A percentile compares a stretch with the other conserved stretches of the same genome.
phyloP scores from a whole-genome alignment of 352 stramenopile species.

The Phytophthora uliginosa region DNA sequence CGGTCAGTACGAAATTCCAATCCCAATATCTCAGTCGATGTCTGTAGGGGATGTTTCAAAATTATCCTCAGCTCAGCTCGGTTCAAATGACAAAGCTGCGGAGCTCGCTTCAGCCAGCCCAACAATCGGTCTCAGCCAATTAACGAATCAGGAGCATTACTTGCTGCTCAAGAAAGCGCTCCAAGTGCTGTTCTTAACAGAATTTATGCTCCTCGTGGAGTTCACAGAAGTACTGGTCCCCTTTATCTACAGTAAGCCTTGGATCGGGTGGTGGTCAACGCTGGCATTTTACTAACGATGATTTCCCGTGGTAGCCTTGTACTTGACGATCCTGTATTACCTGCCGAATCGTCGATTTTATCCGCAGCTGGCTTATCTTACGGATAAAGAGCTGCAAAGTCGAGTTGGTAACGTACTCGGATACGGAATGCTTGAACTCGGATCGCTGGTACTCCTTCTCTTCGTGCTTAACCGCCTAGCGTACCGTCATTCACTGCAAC shows the following conservation, averaged over 20 bases:
- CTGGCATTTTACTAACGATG: neutral
- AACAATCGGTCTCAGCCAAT: slow-evolving; percentile 2
- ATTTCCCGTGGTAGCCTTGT: slow-evolving; percentile 7
- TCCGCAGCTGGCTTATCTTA: slow-evolving; percentile 27
- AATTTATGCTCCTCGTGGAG: slow-evolving; percentile 55
- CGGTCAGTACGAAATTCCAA: slow-evolving; percentile 6
- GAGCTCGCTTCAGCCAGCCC: neutral
- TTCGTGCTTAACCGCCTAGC: neutral
- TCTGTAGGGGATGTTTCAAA: neutral
- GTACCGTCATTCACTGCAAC: neutral
- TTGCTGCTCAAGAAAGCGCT: slow-evolving; percentile 22
- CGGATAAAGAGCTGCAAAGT: neutral
- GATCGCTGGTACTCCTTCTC: slow-evolving; percentile 2
- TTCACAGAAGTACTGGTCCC: slow-evolving; percentile 48
- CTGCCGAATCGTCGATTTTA: slow-evolving; percentile 45
- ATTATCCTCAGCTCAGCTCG: neutral
- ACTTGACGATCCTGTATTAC: slow-evolving; percentile 34
- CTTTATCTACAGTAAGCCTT: slow-evolving; percentile 37
- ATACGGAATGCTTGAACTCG: neutral
- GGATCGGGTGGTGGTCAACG: neutral
- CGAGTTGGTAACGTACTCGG: neutral
- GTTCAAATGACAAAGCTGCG: neutral
- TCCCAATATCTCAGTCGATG: neutral
- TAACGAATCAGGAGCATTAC: slow-evolving; percentile 19
- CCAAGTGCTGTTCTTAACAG: slow-evolving; percentile 45